phyloP scores from a whole-genome alignment of 192 early-diverging fungal species.

The Kappamyces sp. region DNA sequence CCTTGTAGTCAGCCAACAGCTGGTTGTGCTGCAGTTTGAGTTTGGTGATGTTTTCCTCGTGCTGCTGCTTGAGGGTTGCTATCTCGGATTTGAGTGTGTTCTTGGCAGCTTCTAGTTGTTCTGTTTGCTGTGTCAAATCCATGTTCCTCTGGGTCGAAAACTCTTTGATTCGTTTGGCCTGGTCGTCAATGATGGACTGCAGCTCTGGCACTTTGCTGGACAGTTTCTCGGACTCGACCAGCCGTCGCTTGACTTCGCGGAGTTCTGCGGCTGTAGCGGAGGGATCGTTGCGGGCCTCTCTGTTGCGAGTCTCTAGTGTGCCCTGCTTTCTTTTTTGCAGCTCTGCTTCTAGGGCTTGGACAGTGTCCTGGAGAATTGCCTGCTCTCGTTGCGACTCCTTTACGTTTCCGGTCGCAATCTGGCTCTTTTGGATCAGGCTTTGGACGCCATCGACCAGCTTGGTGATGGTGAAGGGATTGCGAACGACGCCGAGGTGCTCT shows the following conservation, averaged over 20 bases:
- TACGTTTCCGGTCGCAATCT: constrained; percentile 6
- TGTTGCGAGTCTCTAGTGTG: not conserved
- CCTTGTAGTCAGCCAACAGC: constrained; percentile 2
- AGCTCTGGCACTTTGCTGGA: not conserved
- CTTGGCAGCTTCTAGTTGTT: constrained; percentile 6
- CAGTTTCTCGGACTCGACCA: not conserved
- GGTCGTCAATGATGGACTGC: not conserved
- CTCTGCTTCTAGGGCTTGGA: not conserved
- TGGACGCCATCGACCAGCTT: constrained; percentile 3
- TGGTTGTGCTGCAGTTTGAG: constrained; percentile 14
- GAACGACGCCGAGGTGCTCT: not conserved
- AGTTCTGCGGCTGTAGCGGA: constrained; percentile 3
- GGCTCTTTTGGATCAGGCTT: constrained; percentile 8
- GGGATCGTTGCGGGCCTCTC: not conserved
- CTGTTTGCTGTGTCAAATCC: constrained; percentile 10
- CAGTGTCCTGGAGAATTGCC: constrained; percentile 11
- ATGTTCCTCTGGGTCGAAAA: constrained; percentile 3
- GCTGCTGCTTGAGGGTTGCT: constrained; percentile 3
- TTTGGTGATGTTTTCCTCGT: constrained; percentile 17
- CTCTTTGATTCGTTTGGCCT: not conserved
- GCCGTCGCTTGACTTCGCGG: not conserved
- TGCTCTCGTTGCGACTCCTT: constrained; percentile 10
- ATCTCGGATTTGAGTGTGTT: not conserved
- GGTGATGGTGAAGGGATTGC: not conserved
- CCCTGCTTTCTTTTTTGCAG: not conserved